Evolutionary conservation across 2,329 filamentous ascomycete genomes (phyloP).

Genomic region (Colletotrichum viniferum): DNA sequence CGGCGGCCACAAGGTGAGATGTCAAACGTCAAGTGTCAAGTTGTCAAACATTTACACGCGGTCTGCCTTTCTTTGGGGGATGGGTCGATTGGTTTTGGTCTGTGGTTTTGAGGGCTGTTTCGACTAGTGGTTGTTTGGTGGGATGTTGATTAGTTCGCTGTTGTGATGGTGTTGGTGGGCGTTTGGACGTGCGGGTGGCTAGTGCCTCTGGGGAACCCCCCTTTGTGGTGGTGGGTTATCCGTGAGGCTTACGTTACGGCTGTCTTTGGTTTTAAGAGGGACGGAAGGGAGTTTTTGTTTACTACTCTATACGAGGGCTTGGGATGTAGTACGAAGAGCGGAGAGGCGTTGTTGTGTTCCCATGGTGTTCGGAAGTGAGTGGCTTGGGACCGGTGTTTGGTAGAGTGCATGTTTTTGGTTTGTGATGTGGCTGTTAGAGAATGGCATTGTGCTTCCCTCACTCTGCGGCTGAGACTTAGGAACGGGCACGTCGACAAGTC

Average conservation of each 20-base stretch:
- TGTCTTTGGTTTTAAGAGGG: not conserved
- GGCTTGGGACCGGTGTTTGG: not conserved
- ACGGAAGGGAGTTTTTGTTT: not conserved
- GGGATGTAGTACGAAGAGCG: too few relatives aligned
- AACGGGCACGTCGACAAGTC: not conserved
- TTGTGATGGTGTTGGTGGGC: not conserved
- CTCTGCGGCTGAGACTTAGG: not conserved
- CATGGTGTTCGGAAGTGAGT: not conserved
- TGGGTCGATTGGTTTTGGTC: not conserved
- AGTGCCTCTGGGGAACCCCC: not conserved
- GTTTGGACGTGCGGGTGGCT: not conserved
- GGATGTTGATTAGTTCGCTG: not conserved
- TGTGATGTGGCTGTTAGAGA: not conserved
- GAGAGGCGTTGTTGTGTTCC: not conserved
- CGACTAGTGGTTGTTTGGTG: not conserved
- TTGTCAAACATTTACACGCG: not conserved
- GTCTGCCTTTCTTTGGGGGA: not conserved
- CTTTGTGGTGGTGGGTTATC: not conserved
- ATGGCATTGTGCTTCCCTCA: not conserved
- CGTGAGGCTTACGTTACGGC: not conserved
- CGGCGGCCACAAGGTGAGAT: not conserved
- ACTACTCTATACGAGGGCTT: not conserved
- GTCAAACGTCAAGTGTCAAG: not conserved
- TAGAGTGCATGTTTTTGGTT: not conserved
- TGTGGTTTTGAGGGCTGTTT: not conserved